Conservation (phyloP, 257 asterid species). For the Solanum sitiens region DNA sequence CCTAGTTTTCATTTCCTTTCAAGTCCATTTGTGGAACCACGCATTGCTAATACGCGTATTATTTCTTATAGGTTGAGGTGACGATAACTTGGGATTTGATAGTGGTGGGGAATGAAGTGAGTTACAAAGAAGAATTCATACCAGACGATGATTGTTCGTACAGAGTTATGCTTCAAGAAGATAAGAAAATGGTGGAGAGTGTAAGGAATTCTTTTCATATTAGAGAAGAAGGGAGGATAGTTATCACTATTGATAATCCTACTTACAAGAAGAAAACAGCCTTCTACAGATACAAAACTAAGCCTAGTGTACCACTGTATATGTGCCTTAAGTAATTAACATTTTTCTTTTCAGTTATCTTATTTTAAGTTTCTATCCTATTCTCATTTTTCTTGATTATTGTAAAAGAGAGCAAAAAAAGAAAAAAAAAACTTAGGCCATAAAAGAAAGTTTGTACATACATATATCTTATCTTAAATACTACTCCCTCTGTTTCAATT, state of each 20-base stretch:
- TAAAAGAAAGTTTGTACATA: not conserved
- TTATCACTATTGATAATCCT: constrained; percentile 43
- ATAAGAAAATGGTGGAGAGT: constrained; percentile 42
- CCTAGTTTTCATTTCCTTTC: not conserved
- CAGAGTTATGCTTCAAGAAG: constrained; percentile 53
- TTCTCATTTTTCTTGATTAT: not conserved
- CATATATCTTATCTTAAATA: not conserved
- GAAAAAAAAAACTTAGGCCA: not conserved
- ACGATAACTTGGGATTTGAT: constrained; percentile 65
- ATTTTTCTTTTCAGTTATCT: not conserved
- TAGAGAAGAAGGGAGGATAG: constrained; percentile 75
- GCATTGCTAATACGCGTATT: not conserved
- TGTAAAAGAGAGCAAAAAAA: not conserved
- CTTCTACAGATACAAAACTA: constrained; percentile 59
- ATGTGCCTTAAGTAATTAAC: constrained; percentile 15
- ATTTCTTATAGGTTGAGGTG: constrained; percentile 34
- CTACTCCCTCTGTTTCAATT: not conserved
- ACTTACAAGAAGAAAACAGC: constrained; percentile 52
- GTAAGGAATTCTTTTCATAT: constrained; percentile 51
- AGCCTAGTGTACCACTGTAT: constrained; percentile 49
- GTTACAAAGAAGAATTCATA: constrained; percentile 62
- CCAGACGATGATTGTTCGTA: constrained; percentile 87
- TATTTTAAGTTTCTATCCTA: not conserved
- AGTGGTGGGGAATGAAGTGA: constrained; percentile 58
- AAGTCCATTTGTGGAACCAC: not conserved